Evolutionary conservation across 768 basidiomycete genomes (phyloP).

Genomic region (Russula virescens): DNA sequence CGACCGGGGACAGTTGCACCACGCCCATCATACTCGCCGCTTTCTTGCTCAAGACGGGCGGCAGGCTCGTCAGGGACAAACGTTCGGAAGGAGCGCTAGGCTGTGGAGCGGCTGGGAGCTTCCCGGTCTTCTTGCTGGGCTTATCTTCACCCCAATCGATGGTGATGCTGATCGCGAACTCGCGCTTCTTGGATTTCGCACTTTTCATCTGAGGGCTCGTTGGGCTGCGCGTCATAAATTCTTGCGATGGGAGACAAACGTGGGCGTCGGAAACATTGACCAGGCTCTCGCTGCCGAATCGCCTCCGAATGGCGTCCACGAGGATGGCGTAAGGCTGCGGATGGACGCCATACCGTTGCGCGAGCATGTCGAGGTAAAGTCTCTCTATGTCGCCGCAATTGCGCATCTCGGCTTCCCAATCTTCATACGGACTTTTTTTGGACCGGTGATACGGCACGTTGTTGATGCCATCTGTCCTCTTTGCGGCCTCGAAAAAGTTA

Average conservation of each 20-base stretch:
- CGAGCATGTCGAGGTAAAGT: conserved; percentile 56
- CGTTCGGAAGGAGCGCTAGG: conserved; percentile 28
- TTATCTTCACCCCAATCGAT: conserved; percentile 37
- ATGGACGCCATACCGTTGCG: conserved; percentile 44
- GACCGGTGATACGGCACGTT: background rate
- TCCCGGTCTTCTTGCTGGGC: conserved; percentile 27
- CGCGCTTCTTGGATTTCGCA: conserved; percentile 23
- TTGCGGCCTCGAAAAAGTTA: background rate
- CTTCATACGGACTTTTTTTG: conserved; percentile 25
- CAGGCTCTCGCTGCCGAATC: conserved; percentile 48
- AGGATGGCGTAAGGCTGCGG: conserved; percentile 48
- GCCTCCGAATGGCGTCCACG: conserved; percentile 37
- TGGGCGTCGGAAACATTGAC: conserved; percentile 44
- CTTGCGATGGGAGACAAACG: conserved; percentile 52
- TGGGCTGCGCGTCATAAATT: conserved; percentile 23
- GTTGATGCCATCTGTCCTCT: background rate
- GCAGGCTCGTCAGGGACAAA: conserved; percentile 15
- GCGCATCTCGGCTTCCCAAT: conserved; percentile 39
- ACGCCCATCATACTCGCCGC: conserved; percentile 36
- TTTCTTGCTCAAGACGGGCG: conserved; percentile 31
- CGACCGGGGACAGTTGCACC: conserved; percentile 11
- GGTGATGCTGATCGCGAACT: conserved; percentile 32
- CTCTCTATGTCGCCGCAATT: conserved; percentile 47
- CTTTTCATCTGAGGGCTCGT: conserved; percentile 24
- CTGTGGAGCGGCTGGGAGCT: conserved; percentile 26